Base-by-base conservation (phyloP, 2,329 filamentous ascomycete species). In the Aspergillus pseudoterreus region DNA sequence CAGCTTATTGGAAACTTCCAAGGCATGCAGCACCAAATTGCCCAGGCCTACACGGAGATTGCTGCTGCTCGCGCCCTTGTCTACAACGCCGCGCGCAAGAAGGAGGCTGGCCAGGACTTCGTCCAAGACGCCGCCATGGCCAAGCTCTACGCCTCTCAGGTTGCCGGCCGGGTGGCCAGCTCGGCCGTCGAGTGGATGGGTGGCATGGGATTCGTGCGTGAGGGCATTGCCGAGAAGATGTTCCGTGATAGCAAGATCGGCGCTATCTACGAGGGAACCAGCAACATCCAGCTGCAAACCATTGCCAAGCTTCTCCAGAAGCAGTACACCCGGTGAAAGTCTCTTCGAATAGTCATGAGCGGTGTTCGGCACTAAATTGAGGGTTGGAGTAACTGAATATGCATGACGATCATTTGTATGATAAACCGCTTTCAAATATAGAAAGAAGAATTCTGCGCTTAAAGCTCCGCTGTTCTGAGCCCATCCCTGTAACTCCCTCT, bases 181-280 rank as follows among this genome's bases (percentile, higher is more conserved):
- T 81, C 88, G 45, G 94, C 92, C 0, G 84, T 99, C 24, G 94
- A 99, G 76, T 99, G 94, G 94, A 97, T 97, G 92, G 94, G 94
- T 44, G 94, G 94, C 41, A 97, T 99, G 94, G 94, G 94, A 43
- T 99, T 99, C 64, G 94, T 99, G 14, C 80, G 94, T 42, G 94
- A 99, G 72, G 94, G 94, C 0, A 84, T 96, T 52, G 94, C 94
- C 0, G 94, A 99, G 83, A 99, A 99, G 83, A 96, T 87, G 78
- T 99, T 87, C 81, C 82, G 94, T 43, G 94, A 99, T 71, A 94
- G 88, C 80, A 99, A 97, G 86, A 99, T 99, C 66, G 94, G 94
- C 9, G 91, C 91, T 58, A 97, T 96, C 62, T 96, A 96, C 70
- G 92, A 96, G 78, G 94, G 94, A 32, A 80, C 78, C 48, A 80